phyloP scores from a whole-genome alignment of 2,329 filamentous ascomycete species.

The Didymosphaeria variabile region DNA sequence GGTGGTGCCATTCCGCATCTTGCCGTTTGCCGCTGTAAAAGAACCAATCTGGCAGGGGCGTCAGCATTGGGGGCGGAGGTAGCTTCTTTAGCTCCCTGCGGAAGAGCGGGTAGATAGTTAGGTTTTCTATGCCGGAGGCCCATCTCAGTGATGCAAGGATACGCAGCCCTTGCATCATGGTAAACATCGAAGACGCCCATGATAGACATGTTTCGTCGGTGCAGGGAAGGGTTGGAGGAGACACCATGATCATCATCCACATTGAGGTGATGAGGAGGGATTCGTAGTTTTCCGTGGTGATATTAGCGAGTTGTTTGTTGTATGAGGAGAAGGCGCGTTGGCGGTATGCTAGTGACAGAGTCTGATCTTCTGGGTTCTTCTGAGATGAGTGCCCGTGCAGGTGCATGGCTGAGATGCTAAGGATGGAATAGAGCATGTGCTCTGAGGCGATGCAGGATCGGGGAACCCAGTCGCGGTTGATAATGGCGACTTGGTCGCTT shows the following conservation, averaged over 20 bases:
- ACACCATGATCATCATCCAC: slow-evolving; percentile 34
- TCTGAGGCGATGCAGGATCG: slow-evolving; percentile 29
- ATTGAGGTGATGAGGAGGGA: slow-evolving; percentile 37
- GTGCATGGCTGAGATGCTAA: slow-evolving; percentile 40
- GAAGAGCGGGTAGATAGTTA: slow-evolving; percentile 40
- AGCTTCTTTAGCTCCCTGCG: slow-evolving; percentile 38
- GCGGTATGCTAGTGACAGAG: slow-evolving; percentile 33
- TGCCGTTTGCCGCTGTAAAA: slow-evolving; percentile 22
- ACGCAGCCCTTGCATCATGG: slow-evolving; percentile 43
- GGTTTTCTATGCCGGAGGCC: slow-evolving; percentile 42
- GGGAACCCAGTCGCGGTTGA: slow-evolving; percentile 38
- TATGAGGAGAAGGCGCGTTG: slow-evolving; percentile 39
- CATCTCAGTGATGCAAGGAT: slow-evolving; percentile 42
- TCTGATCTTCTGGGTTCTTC: slow-evolving; percentile 18
- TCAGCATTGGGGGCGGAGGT: slow-evolving; percentile 37
- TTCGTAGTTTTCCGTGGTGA: slow-evolving; percentile 45
- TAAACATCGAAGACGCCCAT: slow-evolving; percentile 37
- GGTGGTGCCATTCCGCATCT: slow-evolving; percentile 31
- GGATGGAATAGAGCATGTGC: slow-evolving; percentile 37
- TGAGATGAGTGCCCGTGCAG: slow-evolving; percentile 25
- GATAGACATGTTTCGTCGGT: slow-evolving; percentile 27
- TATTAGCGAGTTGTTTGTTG: slow-evolving; percentile 36
- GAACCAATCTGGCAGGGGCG: slow-evolving; percentile 20
- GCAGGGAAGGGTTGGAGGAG: slow-evolving; percentile 23
- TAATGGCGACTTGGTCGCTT: slow-evolving; percentile 21